Evolutionary conservation across 2,329 filamentous ascomycete genomes (phyloP).

Genomic region (Xylaria sp.): DNA sequence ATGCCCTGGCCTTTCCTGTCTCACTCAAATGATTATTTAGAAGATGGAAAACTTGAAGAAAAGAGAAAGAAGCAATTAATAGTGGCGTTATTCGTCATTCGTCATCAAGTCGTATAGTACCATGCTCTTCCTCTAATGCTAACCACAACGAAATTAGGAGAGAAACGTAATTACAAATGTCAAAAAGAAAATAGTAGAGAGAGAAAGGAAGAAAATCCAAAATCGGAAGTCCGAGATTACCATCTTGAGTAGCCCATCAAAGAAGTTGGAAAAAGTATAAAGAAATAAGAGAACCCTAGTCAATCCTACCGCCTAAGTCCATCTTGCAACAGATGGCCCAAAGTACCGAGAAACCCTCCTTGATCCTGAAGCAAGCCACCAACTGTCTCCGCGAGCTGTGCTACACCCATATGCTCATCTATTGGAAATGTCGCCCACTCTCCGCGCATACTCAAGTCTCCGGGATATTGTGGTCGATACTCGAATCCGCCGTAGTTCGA

Average conservation of each 20-base stretch:
- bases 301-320: conserved; percentile 3
- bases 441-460: conserved; percentile 27
- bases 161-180: background rate
- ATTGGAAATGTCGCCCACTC: conserved; percentile 26
- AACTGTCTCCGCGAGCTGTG: conserved; percentile 26
- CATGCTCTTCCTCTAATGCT: conserved; percentile 24
- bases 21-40: background rate
- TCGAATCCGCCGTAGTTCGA: conserved; percentile 31
- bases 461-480: conserved; percentile 32
- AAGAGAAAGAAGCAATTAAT: background rate
- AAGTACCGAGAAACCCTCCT: conserved; percentile 28
- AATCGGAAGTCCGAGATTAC: background rate
- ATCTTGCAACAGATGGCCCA: conserved; percentile 34
- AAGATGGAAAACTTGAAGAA: background rate
- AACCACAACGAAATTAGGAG: background rate
- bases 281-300: background rate
- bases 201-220: background rate
- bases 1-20: too few species aligned
- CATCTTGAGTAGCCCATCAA: background rate
- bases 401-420: conserved; percentile 11
- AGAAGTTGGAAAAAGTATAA: background rate
- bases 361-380: conserved; percentile 30
- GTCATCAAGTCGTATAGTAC: conserved; percentile 13
- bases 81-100: conserved; percentile 6
- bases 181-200: background rate